Base-by-base conservation (phyloP, 2,329 filamentous ascomycete species). In the Cryphonectria nitschkei region DNA sequence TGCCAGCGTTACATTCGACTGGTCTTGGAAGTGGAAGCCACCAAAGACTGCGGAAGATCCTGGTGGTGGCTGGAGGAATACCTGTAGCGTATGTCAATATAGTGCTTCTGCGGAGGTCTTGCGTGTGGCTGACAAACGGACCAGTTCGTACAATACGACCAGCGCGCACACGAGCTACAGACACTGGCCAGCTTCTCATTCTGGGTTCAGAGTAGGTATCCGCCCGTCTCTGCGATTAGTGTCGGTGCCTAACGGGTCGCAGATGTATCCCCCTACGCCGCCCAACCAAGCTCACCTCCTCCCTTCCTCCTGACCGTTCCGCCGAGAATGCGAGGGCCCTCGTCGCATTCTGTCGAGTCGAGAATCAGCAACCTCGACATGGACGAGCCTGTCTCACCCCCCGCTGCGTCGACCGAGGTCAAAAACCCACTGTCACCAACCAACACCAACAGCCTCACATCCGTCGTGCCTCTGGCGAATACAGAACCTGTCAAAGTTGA, bases 11-110 rank as follows among this genome's bases (percentile, higher is more conserved):
- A 90, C 94, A 46, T 98, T 98, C 78, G 92, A 95, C 74, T 99
- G 95, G 94, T 91, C 92, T 9, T 99, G 96, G 96, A 96, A 92
- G 84, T 99, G 95, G 94, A 94, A 92, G 78, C 93, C 96, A 11
- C 96, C 96, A 52, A 97, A 94, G 84, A 78, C 84, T 19, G 82
- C 84, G 22, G 95, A 98, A 78, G 95, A 98, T 79, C 89, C 89
- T 76, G 93, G 93, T 41, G 94, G 94, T 70, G 96, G 96, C 61
- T 99, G 96, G 95, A 93, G 94, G 78, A 98, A 97, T 78, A 93
- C 92, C 76, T 98, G 96, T 85, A 98, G 94, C 80, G 92, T 94
- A 84, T 73, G 88, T 82, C 22, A 61, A 19, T 5, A 64, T 43
- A 16, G 9, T 26, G 22, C 43, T n/a, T 14, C 41, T 3, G 22